Evolutionary conservation across 257 asterid genomes (phyloP).

Genomic region (Solanum medicagineum): DNA sequence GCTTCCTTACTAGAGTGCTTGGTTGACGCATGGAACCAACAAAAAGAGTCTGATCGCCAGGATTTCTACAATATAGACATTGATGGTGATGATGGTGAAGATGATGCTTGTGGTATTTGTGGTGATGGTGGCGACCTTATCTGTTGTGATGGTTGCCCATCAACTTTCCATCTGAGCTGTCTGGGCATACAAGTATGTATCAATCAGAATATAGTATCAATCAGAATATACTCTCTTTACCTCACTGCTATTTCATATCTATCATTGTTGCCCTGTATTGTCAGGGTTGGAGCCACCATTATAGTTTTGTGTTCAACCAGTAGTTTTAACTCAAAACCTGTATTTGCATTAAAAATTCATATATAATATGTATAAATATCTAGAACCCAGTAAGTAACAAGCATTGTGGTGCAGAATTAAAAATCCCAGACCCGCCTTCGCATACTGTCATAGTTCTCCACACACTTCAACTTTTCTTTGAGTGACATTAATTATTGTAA

Average conservation of each 20-base stretch:
- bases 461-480: not conserved
- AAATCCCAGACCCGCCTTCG: not conserved
- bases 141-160: constrained; percentile 14
- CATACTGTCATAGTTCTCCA: not conserved
- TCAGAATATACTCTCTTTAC: not conserved
- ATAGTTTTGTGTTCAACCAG: not conserved
- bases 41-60: not conserved
- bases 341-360: not conserved
- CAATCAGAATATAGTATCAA: not conserved
- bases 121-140: constrained; percentile 16
- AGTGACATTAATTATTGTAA: not conserved
- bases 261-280: not conserved
- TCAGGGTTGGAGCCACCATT: not conserved
- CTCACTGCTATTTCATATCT: not conserved
- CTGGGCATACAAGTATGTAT: constrained; percentile 3
- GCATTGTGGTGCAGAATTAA: not conserved
- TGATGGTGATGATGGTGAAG: constrained; percentile 9
- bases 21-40: constrained; percentile 10
- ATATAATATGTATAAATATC: not conserved
- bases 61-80: not conserved
- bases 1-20: not conserved
- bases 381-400: not conserved
- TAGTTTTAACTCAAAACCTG: not conserved
- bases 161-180: constrained; percentile 11
- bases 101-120: constrained; percentile 11